A percentile compares a stretch with the other conserved stretches of the same genome.
phyloP scores from a whole-genome alignment of 495 filamentous ascomycete species.

The Chaetomium tenue region DNA sequence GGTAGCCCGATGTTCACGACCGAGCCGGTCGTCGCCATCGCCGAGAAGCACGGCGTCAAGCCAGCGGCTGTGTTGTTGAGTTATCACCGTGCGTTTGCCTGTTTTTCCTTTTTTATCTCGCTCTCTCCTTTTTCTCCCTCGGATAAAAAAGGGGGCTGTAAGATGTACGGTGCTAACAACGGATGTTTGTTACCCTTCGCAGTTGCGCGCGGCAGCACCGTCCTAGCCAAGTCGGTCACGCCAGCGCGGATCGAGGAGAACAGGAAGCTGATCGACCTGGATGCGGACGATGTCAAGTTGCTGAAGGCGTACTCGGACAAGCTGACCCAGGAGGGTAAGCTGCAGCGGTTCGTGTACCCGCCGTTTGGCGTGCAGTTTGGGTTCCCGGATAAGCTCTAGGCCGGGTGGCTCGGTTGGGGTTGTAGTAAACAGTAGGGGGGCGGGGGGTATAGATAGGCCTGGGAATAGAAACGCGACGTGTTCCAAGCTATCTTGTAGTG shows the following conservation, averaged over 20 bases:
- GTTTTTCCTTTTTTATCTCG: too few relatives aligned
- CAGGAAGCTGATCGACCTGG: slow-evolving; percentile 64
- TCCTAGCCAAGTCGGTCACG: slow-evolving; percentile 77
- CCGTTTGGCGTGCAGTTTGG: slow-evolving; percentile 75
- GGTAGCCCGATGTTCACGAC: slow-evolving; percentile 69
- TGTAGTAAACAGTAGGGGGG: too few relatives aligned
- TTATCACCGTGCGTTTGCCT: slow-evolving; percentile 61
- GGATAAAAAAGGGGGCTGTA: neutral
- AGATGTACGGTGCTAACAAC: slow-evolving; percentile 9
- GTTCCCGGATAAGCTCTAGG: slow-evolving; percentile 66
- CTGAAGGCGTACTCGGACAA: slow-evolving; percentile 59
- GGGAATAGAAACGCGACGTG: neutral
- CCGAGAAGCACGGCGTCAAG: slow-evolving; percentile 64
- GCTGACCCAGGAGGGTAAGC: slow-evolving; percentile 58
- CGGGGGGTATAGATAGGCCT: slow-evolving; percentile 5
- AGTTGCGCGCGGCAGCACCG: slow-evolving; percentile 71
- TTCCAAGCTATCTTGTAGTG: neutral
- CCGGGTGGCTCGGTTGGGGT: neutral
- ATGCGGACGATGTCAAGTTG: slow-evolving; percentile 61
- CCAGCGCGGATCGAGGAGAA: slow-evolving; percentile 73
- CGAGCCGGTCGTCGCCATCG: slow-evolving; percentile 65
- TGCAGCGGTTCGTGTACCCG: slow-evolving; percentile 73
- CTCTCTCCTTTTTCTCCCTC: neutral
- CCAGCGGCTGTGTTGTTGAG: slow-evolving; percentile 66
- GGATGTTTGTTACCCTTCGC: neutral